phyloP scores from a whole-genome alignment of 2,329 filamentous ascomycete genomes.

The Leptodontidium sp. region DNA sequence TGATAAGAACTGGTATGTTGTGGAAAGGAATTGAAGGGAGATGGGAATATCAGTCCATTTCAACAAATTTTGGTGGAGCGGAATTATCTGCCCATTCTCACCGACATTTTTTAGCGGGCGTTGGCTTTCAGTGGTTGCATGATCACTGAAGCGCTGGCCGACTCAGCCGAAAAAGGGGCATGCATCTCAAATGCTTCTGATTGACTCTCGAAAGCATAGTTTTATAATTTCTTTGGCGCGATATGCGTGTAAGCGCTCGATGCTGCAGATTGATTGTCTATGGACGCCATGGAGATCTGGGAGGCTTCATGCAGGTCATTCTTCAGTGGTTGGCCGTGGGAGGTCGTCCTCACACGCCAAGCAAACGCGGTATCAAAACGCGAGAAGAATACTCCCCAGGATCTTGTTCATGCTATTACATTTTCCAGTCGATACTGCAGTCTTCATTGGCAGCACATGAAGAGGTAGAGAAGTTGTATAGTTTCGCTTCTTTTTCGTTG shows the following conservation, averaged over 20 bases:
- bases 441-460: neutral
- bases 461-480: neutral
- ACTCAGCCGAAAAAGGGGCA: slow-evolving; percentile 34
- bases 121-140: slow-evolving; percentile 28
- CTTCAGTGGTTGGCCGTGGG: neutral
- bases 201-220: slow-evolving; percentile 23
- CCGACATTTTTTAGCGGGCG: slow-evolving; percentile 18
- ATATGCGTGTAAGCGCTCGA: slow-evolving; percentile 41
- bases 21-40: slow-evolving; percentile 20
- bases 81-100: slow-evolving; percentile 22
- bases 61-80: slow-evolving; percentile 29
- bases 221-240: slow-evolving; percentile 33
- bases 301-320: slow-evolving; percentile 16
- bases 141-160: slow-evolving; percentile 38
- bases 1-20: slow-evolving; percentile 22
- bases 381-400: neutral
- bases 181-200: slow-evolving; percentile 27
- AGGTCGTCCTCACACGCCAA: slow-evolving; percentile 11
- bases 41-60: slow-evolving; percentile 35
- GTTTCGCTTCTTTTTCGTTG: neutral
- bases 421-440: too few relatives aligned
- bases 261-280: slow-evolving; percentile 20
- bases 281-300: neutral
- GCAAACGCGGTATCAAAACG: slow-evolving; percentile 6
- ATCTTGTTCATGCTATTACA: neutral